Percentiles rank a stretch among this genome's conserved stretches.
phyloP scores from a whole-genome alignment of 208 protist genomes.

The Vickermania ingenoplastis region DNA sequence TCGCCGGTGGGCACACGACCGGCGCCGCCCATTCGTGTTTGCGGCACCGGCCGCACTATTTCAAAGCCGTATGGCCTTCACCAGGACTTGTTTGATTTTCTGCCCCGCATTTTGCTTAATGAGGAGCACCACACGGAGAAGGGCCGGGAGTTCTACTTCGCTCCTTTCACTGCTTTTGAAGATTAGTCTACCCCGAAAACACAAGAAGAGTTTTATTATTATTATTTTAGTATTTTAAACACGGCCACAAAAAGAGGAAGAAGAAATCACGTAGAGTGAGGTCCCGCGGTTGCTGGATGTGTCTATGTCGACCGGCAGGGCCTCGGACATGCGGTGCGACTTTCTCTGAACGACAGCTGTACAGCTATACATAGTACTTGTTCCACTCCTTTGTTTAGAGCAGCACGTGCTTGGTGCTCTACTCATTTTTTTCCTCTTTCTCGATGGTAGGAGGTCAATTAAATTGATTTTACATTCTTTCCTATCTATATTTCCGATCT shows the following conservation, averaged over 20 bases:
- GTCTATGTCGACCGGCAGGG: no score
- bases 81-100: slow-evolving; percentile 76
- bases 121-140: slow-evolving; percentile 45
- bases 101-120: slow-evolving; percentile 74
- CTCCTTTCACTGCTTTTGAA: slow-evolving; percentile 33
- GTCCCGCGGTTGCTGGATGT: no score
- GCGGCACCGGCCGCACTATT: slow-evolving; percentile 62
- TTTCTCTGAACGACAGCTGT: no score
- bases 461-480: no score
- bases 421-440: no score
- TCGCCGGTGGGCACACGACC: neutral
- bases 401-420: no score
- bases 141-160: slow-evolving; percentile 37
- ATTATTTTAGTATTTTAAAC: neutral
- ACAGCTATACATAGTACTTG: no score
- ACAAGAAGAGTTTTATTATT: neutral
- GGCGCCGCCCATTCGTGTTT: slow-evolving; percentile 59
- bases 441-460: no score
- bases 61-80: slow-evolving; percentile 68
- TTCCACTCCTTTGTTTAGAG: no score
- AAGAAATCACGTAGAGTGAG: no score
- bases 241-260: neutral
- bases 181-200: neutral
- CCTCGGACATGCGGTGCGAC: no score
- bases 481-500: no score